Evolutionary conservation across 2,329 filamentous ascomycete genomes (phyloP).

Genomic region (Thielaviopsis punctulata): DNA sequence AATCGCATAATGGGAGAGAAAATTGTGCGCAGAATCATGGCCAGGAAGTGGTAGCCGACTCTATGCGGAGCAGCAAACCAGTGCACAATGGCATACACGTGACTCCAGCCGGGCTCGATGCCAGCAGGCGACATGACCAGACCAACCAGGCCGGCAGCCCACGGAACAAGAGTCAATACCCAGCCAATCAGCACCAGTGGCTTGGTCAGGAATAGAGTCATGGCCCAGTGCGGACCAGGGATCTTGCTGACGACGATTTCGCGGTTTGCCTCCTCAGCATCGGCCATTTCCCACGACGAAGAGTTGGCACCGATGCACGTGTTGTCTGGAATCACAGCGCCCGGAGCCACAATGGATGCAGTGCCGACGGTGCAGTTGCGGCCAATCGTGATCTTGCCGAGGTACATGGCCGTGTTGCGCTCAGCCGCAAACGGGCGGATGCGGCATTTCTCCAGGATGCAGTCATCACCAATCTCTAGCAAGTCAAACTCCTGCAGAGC

Average conservation of each 20-base stretch:
- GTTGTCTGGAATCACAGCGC: conserved; percentile 28
- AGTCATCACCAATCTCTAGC: conserved; percentile 34
- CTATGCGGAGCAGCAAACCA: conserved; percentile 32
- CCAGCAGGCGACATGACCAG: conserved; percentile 25
- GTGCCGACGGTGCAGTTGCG: conserved; percentile 29
- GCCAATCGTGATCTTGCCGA: conserved; percentile 33
- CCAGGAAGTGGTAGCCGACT: conserved; percentile 33
- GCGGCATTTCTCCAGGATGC: conserved; percentile 28
- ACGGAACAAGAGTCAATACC: conserved; percentile 28
- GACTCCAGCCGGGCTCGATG: conserved; percentile 16
- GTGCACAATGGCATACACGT: conserved; percentile 24
- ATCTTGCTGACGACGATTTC: conserved; percentile 23
- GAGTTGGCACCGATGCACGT: conserved; percentile 39
- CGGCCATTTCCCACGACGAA: conserved; percentile 36
- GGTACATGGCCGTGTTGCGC: conserved; percentile 39
- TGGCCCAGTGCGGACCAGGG: conserved; percentile 27
- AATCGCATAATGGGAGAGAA: conserved; percentile 29
- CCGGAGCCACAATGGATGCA: conserved; percentile 32
- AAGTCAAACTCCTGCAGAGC: conserved; percentile 39
- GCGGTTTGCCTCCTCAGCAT: conserved; percentile 30
- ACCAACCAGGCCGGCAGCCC: conserved; percentile 27
- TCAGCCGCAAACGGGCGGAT: conserved; percentile 37
- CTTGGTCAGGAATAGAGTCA: conserved; percentile 24
- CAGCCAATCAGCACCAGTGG: conserved; percentile 24
- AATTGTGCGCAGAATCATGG: conserved; percentile 23